These are phyloP conservation scores for Tulasnella calospora DNA, from an alignment of 768 basidiomycete genomes.

Conservation along the genomic window DNA sequence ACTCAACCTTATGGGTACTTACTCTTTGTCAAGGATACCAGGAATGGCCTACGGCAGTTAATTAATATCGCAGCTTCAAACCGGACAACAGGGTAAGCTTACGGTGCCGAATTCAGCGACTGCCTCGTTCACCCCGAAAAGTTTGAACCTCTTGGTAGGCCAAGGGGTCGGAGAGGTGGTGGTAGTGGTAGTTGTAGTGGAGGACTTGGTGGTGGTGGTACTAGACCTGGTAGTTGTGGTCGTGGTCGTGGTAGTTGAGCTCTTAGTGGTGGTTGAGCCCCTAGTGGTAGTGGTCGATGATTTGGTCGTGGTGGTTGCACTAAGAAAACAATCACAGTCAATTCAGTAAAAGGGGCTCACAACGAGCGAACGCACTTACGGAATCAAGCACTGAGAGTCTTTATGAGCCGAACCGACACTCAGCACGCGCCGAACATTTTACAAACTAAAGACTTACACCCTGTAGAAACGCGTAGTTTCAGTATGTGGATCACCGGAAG, in stretches of 20 bases:
- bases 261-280: background rate
- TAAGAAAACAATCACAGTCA: background rate
- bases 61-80: slow-evolving; percentile 38
- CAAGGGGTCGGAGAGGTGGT: background rate
- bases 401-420: background rate
- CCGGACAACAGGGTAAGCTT: background rate
- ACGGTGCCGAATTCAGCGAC: slow-evolving; percentile 57
- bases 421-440: background rate
- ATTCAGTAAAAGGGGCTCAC: slow-evolving; percentile 34
- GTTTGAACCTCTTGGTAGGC: slow-evolving; percentile 45
- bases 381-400: slow-evolving; percentile 23
- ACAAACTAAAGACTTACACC: background rate
- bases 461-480: background rate
- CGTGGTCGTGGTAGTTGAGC: too few relatives aligned
- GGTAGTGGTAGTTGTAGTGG: background rate
- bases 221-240: background rate
- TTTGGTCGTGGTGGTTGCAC: slow-evolving; percentile 34
- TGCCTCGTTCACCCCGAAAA: slow-evolving; percentile 58
- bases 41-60: slow-evolving; percentile 51
- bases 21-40: slow-evolving; percentile 41
- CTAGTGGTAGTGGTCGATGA: slow-evolving; percentile 34
- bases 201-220: background rate
- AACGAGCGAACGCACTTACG: slow-evolving; percentile 29
- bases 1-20: background rate
- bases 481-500: background rate